phyloP scores from a whole-genome alignment of 2,329 filamentous ascomycete species.

The Nigrograna mackinnonii region DNA sequence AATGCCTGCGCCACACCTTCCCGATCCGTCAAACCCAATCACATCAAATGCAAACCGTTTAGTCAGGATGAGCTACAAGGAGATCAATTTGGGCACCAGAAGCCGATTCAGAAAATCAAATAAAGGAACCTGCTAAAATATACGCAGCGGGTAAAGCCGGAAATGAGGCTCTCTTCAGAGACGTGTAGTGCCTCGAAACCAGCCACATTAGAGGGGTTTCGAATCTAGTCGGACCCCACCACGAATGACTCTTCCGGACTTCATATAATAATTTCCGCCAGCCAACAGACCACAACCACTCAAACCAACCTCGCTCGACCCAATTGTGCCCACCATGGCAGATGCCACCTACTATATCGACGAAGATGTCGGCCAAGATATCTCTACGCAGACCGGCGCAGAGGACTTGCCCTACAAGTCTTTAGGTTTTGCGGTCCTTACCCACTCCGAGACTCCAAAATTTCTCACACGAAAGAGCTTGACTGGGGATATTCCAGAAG shows the following conservation, averaged over 20 bases:
- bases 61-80: no score
- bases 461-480: slow-evolving; percentile 68
- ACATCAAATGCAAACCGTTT: no score
- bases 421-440: slow-evolving; percentile 75
- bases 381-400: slow-evolving; percentile 66
- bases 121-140: no score
- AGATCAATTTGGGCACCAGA: no score
- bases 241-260: slow-evolving; percentile 23
- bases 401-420: slow-evolving; percentile 80
- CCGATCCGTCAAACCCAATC: no score
- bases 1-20: no score
- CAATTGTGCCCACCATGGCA: slow-evolving; percentile 40
- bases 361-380: slow-evolving; percentile 76
- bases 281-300: slow-evolving; percentile 16
- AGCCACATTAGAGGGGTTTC: slow-evolving; percentile 18
- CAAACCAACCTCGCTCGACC: slow-evolving; percentile 13
- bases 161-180: slow-evolving; percentile 15
- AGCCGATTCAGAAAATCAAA: no score
- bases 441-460: slow-evolving; percentile 64
- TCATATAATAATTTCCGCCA: slow-evolving; percentile 25
- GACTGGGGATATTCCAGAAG: slow-evolving; percentile 39
- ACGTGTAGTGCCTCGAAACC: slow-evolving; percentile 26
- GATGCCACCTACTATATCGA: slow-evolving; percentile 71
- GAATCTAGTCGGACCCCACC: slow-evolving; percentile 14
- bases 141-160: no score